Evolutionary conservation across 2,329 filamentous ascomycete species (phyloP).

Genomic region (Neofusicoccum kwambonambiense): DNA sequence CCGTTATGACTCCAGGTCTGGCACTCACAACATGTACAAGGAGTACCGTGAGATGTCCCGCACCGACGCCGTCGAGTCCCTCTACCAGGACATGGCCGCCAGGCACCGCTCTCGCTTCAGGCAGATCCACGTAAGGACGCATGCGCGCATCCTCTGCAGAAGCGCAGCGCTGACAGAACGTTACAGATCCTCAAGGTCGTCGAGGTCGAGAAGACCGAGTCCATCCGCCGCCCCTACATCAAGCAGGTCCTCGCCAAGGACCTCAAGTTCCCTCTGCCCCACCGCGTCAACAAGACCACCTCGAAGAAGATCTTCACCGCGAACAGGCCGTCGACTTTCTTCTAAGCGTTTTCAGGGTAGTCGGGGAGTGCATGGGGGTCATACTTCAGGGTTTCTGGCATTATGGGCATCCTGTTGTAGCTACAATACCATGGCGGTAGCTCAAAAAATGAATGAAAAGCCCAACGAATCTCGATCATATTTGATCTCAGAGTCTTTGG

Average conservation of each 20-base stretch:
- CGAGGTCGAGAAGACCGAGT: conserved; percentile 86
- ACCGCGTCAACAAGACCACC: conserved; percentile 81
- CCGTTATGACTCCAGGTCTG: conserved; percentile 99
- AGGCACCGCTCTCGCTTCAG: conserved; percentile 97
- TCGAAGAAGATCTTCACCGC: conserved; percentile 91
- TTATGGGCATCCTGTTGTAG: conserved; percentile 40
- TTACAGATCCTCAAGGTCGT: conserved; percentile 93
- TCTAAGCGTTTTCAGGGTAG: conserved; percentile 62
- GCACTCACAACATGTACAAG: conserved; percentile 99
- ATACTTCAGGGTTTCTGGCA: conserved; percentile 34
- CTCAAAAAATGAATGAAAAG: conserved; percentile 44
- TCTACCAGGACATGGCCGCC: conserved; percentile 99
- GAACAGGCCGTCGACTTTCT: conserved; percentile 95
- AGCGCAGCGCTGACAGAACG: neutral
- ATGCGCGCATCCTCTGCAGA: neutral
- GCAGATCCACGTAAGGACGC: conserved; percentile 86
- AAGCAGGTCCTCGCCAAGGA: conserved; percentile 94
- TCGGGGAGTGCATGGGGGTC: conserved; percentile 36
- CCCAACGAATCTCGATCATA: conserved; percentile 24
- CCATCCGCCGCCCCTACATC: conserved; percentile 98
- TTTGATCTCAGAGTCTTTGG: neutral
- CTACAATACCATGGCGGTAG: conserved; percentile 27
- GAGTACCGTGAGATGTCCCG: conserved; percentile 99
- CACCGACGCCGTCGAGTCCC: conserved; percentile 89
- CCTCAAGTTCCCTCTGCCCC: conserved; percentile 97